Evolutionary conservation across 345 rosid species (phyloP), one percentile per base, ranked within the genome.

Genomic region (Heritiera littoralis): DNA sequence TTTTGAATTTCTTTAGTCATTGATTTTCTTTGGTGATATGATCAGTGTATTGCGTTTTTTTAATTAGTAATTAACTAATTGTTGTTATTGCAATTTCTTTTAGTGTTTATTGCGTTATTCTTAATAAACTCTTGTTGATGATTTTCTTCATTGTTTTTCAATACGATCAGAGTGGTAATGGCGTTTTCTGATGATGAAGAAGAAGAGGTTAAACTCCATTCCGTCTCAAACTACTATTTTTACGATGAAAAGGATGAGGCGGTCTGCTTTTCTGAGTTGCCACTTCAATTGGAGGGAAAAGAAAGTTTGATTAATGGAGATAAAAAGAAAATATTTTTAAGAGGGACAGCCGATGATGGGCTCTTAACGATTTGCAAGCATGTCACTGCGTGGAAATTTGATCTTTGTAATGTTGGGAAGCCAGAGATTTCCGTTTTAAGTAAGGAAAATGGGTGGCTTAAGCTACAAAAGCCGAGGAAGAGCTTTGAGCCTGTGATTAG

Each of bases 391-490:
- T 96, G 99, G 99, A 90, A 84, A 81, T 89, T 92, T 63, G 92
- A 90, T 72, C 86, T 96, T n/a, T 67, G 71, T 18, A 83, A 85
- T 80, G 80, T 83, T 41, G 66, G 66, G 51, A 80, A 14, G 14
- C 92, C 94, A 0, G 94, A 86, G 80, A 87, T 94, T 61, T 91
- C 77, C 6, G 97, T 91, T 67, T 89, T 92, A 14, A 83, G 92
- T 0, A 92, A 88, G 83, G 93, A 89, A 9, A 87, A 86, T 40
- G 28, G 35, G 7, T 96, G 98, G 93, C 73, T 96, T 7, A 88
- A 87, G 82, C 85, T 96, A 35, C 88, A 86, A 54, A 92, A 90
- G 83, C 94, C 98, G 2, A 90, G 96, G 90, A 96, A 92, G 84
- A 87, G 90, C 81, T 92, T 67, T 64, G 94, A 77, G 79, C 88